A percentile compares a stretch with the other conserved stretches of the same genome.
These are phyloP conservation scores for Penicillium goetzii DNA, from an alignment of 495 filamentous ascomycete genomes.

Conservation along the genomic window DNA sequence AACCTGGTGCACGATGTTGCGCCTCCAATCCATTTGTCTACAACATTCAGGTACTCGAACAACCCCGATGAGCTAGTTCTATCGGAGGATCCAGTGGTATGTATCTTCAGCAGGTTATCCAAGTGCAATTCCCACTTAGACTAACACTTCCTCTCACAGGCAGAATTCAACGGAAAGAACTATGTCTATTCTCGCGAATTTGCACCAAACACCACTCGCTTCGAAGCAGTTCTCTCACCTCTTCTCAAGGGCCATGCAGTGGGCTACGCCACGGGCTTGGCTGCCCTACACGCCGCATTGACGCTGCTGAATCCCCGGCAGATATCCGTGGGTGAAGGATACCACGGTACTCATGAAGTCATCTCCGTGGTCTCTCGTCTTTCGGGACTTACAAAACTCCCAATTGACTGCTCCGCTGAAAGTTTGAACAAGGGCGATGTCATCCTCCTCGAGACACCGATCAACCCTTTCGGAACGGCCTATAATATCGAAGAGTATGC, in stretches of 20 bases:
- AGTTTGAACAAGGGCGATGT: conserved; percentile 70
- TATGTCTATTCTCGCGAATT: conserved; percentile 74
- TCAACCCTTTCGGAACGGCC: conserved; percentile 82
- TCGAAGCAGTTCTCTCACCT: conserved; percentile 73
- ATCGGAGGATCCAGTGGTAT: conserved; percentile 37
- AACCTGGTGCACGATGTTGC: conserved; percentile 71
- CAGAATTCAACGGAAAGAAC: conserved; percentile 36
- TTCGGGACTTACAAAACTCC: conserved; percentile 63
- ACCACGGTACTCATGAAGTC: conserved; percentile 87
- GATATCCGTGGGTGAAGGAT: conserved; percentile 74
- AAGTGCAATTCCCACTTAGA: neutral
- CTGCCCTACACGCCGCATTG: conserved; percentile 79
- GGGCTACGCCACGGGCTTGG: conserved; percentile 77
- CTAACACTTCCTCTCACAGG: conserved; percentile 17
- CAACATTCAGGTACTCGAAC: conserved; percentile 74
- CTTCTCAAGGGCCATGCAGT: conserved; percentile 67
- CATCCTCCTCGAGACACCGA: conserved; percentile 82
- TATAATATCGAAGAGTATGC: conserved; percentile 67
- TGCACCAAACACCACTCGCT: conserved; percentile 73
- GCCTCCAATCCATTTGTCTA: conserved; percentile 80
- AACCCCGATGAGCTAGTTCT: conserved; percentile 63
- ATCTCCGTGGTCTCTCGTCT: conserved; percentile 68
- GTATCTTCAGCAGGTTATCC: neutral
- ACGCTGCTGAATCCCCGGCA: conserved; percentile 71
- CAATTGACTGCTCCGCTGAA: conserved; percentile 57